A percentile compares a stretch with the other conserved stretches of the same genome.
Conservation (phyloP, 352 stramenopile genomes). For the Thalassiosira oceanica region DNA sequence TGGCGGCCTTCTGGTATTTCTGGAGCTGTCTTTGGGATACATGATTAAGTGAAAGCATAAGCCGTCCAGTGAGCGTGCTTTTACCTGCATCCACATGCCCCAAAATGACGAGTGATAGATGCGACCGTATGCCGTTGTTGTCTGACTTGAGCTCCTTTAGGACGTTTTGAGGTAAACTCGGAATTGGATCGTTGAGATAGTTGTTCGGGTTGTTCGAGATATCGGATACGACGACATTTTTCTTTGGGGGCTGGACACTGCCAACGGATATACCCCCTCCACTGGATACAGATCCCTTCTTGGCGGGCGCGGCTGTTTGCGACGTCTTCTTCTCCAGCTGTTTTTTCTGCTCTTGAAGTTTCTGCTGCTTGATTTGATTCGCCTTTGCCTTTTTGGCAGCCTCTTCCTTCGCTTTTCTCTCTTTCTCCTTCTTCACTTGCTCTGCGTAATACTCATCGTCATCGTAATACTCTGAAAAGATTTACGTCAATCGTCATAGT, state of each 20-base stretch:
- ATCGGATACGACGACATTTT: slow-evolving; percentile 6
- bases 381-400: slow-evolving; percentile 39
- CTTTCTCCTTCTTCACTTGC: slow-evolving; percentile 42
- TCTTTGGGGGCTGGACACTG: slow-evolving; percentile 22
- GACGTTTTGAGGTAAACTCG: slow-evolving; percentile 31
- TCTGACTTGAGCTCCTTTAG: slow-evolving; percentile 19
- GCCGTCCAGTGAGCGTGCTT: slow-evolving; percentile 94
- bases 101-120: slow-evolving; percentile 93
- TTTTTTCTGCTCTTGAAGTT: slow-evolving; percentile 34
- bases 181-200: no score
- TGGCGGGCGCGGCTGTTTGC: slow-evolving; percentile 17
- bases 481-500: slow-evolving; percentile 50
- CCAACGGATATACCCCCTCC: slow-evolving; percentile 17
- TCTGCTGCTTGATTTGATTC: slow-evolving; percentile 40
- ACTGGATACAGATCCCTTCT: slow-evolving; percentile 12
- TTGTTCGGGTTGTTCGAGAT: no score
- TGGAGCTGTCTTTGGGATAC: slow-evolving; percentile 51
- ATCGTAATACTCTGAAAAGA: no score
- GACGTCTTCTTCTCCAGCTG: slow-evolving; percentile 8
- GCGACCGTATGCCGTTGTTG: slow-evolving; percentile 10
- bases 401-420: slow-evolving; percentile 32
- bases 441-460: slow-evolving; percentile 54
- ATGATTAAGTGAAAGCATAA: slow-evolving; percentile 89
- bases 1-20: slow-evolving; percentile 69
- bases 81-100: slow-evolving; percentile 97